Conservation (phyloP, 345 rosid genomes). For the Linum lewisii region DNA sequence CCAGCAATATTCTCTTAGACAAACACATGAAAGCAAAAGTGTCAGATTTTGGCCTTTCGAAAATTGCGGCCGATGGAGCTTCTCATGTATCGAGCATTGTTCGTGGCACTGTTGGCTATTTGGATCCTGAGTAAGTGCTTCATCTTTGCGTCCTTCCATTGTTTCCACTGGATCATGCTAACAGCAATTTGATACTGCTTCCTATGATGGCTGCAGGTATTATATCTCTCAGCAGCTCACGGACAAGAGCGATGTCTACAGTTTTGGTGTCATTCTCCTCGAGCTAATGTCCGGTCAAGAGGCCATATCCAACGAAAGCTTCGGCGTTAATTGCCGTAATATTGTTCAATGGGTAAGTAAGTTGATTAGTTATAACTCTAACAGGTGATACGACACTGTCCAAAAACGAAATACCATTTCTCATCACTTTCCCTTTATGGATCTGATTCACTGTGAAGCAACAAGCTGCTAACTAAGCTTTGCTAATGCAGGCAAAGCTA, state of each 20-base stretch:
- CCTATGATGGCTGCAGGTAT: constrained; percentile 43
- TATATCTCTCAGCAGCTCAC: constrained; percentile 96
- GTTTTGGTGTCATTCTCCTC: constrained; percentile 95
- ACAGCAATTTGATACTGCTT: too few species aligned
- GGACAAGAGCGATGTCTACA: constrained; percentile 92
- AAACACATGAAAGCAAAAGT: constrained; percentile 85
- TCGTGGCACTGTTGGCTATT: constrained; percentile 96
- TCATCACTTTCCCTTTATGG: neutral
- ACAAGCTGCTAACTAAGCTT: too few species aligned
- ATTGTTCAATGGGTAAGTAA: constrained; percentile 92
- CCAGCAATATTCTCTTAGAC: constrained; percentile 92
- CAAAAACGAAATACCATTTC: neutral
- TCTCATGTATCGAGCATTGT: constrained; percentile 98
- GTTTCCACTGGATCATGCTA: too few species aligned
- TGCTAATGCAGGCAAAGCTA: constrained; percentile 52
- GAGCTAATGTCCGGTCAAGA: constrained; percentile 95
- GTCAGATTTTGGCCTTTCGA: constrained; percentile 93
- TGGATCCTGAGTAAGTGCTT: constrained; percentile 89
- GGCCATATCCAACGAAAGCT: constrained; percentile 87
- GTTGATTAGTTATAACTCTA: neutral
- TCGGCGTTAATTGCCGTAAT: constrained; percentile 84
- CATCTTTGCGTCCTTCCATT: constrained; percentile 7
- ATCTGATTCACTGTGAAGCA: constrained; percentile 1
- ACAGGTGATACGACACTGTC: neutral
- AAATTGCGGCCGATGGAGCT: constrained; percentile 72